Evolutionary conservation across 2,329 filamentous ascomycete species (phyloP).

Genomic region (Hymenoscyphus occultus): DNA sequence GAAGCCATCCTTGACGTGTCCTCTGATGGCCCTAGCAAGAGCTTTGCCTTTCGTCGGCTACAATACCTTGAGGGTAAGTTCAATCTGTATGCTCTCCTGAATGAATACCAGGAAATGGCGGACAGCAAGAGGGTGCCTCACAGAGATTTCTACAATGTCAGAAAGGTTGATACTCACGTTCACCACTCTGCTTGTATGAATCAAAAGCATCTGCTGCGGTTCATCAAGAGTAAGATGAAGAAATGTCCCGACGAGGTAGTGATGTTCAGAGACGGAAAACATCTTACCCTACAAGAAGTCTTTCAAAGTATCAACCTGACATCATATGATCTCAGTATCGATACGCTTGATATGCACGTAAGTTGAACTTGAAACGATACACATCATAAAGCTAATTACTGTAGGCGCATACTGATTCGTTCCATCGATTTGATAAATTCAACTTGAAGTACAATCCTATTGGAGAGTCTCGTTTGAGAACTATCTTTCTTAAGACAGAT

Average conservation of each 20-base stretch:
- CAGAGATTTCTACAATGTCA: slow-evolving; percentile 97
- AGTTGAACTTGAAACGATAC: slow-evolving; percentile 37
- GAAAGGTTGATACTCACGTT: slow-evolving; percentile 98
- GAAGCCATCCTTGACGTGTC: slow-evolving; percentile 85
- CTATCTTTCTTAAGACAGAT: slow-evolving; percentile 99
- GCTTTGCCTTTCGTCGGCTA: slow-evolving; percentile 89
- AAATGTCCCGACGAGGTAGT: slow-evolving; percentile 94
- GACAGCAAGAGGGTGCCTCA: slow-evolving; percentile 98
- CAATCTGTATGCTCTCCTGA: slow-evolving; percentile 87
- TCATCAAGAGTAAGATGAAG: slow-evolving; percentile 99
- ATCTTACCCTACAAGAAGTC: slow-evolving; percentile 86
- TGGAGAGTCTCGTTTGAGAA: slow-evolving; percentile 88
- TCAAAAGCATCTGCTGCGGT: slow-evolving; percentile 94
- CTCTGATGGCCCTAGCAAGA: slow-evolving; percentile 93
- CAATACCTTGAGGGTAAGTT: slow-evolving; percentile 98
- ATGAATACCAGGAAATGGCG: slow-evolving; percentile 96
- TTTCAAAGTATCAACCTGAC: slow-evolving; percentile 97
- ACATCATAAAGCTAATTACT: slow-evolving; percentile 17
- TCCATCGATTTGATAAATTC: slow-evolving; percentile 99
- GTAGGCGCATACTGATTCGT: slow-evolving; percentile 91
- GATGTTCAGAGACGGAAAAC: slow-evolving; percentile 85
- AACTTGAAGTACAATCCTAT: slow-evolving; percentile 98
- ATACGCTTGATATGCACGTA: slow-evolving; percentile 98
- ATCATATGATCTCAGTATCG: slow-evolving; percentile 95
- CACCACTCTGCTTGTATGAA: slow-evolving; percentile 99